Evolutionary conservation across 2,329 filamentous ascomycete species (phyloP).

Genomic region (Ceratocystis diversiconidia): DNA sequence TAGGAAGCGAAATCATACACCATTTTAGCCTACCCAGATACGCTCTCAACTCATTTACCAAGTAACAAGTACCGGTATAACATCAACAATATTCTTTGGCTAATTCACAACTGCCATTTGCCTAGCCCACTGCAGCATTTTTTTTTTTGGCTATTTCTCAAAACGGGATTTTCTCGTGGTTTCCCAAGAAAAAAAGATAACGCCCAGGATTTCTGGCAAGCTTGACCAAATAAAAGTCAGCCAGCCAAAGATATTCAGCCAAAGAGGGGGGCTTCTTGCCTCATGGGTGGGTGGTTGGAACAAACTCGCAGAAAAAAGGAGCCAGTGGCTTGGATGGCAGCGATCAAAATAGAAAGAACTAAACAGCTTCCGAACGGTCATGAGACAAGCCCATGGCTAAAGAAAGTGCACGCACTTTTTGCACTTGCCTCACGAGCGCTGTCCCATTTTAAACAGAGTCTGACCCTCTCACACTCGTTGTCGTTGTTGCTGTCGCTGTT

Average conservation of each 20-base stretch:
- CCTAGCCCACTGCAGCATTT: no score
- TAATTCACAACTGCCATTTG: no score
- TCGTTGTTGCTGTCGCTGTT: neutral
- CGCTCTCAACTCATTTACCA: neutral
- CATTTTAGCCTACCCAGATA: neutral
- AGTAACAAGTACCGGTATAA: neutral
- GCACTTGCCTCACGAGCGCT: no score
- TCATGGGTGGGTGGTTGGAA: neutral
- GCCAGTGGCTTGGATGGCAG: constrained; percentile 13
- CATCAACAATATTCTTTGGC: neutral
- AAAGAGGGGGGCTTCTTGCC: no score
- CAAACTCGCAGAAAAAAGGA: neutral
- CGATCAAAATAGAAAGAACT: constrained; percentile 14
- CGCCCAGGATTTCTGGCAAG: neutral
- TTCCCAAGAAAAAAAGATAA: no score
- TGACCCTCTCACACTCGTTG: neutral
- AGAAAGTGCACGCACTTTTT: neutral
- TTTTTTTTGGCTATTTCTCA: no score
- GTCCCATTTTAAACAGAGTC: no score
- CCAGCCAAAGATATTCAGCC: neutral
- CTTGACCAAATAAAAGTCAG: neutral
- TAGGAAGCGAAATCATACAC: neutral
- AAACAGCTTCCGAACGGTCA: neutral
- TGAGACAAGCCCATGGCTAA: neutral
- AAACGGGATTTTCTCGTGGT: no score